A percentile compares a stretch with the other conserved stretches of the same genome.
Evolutionary conservation across 2,329 filamentous ascomycete species (phyloP).

Genomic region (Achaetomium macrosporum): DNA sequence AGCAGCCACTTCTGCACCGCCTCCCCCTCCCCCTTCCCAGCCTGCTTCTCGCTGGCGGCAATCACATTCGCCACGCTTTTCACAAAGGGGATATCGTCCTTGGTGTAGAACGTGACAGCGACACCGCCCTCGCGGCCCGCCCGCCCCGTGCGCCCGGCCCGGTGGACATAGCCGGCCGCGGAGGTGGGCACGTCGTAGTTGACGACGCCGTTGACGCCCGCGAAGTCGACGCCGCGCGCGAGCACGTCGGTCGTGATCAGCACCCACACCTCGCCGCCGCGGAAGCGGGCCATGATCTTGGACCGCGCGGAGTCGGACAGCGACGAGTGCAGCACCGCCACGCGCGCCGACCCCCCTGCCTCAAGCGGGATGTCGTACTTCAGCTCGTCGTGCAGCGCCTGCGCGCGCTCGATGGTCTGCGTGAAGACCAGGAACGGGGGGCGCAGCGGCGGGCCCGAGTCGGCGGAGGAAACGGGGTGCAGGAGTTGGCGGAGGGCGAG

Average conservation of each 20-base stretch:
- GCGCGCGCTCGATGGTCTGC: slow-evolving; percentile 87
- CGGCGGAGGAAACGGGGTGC: slow-evolving; percentile 58
- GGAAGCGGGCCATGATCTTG: slow-evolving; percentile 81
- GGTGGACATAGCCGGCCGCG: slow-evolving; percentile 84
- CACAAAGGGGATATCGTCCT: slow-evolving; percentile 84
- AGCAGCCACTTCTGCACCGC: slow-evolving; percentile 80
- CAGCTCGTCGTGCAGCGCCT: slow-evolving; percentile 81
- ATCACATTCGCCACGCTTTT: slow-evolving; percentile 94
- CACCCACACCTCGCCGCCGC: slow-evolving; percentile 90
- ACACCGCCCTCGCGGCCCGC: slow-evolving; percentile 83
- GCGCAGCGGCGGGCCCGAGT: slow-evolving; percentile 57
- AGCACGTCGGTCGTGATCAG: slow-evolving; percentile 93
- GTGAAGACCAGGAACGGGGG: slow-evolving; percentile 95
- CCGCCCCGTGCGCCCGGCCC: slow-evolving; percentile 83
- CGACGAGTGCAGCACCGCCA: slow-evolving; percentile 85
- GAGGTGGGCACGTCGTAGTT: slow-evolving; percentile 97
- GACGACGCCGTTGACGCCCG: slow-evolving; percentile 89
- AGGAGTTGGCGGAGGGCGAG: slow-evolving; percentile 85
- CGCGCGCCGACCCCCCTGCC: slow-evolving; percentile 75
- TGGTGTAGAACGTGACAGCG: slow-evolving; percentile 90
- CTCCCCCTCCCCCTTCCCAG: slow-evolving; percentile 43
- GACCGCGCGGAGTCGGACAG: slow-evolving; percentile 71
- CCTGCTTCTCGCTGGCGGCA: slow-evolving; percentile 69
- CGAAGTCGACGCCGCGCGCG: slow-evolving; percentile 88
- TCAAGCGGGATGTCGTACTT: slow-evolving; percentile 89